Conservation (phyloP, 495 filamentous ascomycete species). For the Paragyromitra xinjiangensis region DNA sequence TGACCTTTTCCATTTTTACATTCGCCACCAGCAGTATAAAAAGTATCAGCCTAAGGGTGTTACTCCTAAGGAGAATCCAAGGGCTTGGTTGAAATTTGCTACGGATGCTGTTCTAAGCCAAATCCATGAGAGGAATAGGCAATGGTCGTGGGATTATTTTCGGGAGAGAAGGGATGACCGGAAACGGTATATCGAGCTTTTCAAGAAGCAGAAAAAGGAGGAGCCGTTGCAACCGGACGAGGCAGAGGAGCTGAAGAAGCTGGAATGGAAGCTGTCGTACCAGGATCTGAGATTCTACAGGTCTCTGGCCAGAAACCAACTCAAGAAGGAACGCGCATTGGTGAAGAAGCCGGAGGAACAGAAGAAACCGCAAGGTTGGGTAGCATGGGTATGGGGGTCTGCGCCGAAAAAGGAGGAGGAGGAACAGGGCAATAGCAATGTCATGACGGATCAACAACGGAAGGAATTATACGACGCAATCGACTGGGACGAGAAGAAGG, state of each 20-base stretch:
- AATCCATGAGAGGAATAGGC: conserved; percentile 88
- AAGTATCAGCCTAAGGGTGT: conserved; percentile 86
- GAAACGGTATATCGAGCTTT: conserved; percentile 85
- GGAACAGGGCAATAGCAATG: conserved; percentile 69
- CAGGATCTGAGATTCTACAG: conserved; percentile 98
- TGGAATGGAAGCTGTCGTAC: conserved; percentile 90
- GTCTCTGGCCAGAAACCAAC: conserved; percentile 89
- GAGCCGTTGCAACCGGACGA: conserved; percentile 76
- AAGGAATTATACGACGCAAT: conserved; percentile 97
- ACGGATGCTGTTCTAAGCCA: conserved; percentile 86
- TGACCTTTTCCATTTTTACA: conserved; percentile 97
- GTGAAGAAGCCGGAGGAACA: conserved; percentile 68
- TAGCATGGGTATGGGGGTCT: conserved; percentile 82
- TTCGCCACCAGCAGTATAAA: conserved; percentile 96
- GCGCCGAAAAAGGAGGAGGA: conserved; percentile 70
- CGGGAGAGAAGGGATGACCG: conserved; percentile 90
- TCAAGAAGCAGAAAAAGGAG: conserved; percentile 90
- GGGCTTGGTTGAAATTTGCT: conserved; percentile 90
- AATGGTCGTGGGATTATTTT: conserved; percentile 95
- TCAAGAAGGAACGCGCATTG: conserved; percentile 91
- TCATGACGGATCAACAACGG: conserved; percentile 92
- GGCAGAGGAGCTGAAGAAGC: conserved; percentile 71
- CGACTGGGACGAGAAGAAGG: conserved; percentile 97
- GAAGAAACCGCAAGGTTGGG: conserved; percentile 76
- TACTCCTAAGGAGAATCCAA: conserved; percentile 85